Conservation (phyloP, 352 stramenopile species). For the Thalassiosira pacifica region DNA sequence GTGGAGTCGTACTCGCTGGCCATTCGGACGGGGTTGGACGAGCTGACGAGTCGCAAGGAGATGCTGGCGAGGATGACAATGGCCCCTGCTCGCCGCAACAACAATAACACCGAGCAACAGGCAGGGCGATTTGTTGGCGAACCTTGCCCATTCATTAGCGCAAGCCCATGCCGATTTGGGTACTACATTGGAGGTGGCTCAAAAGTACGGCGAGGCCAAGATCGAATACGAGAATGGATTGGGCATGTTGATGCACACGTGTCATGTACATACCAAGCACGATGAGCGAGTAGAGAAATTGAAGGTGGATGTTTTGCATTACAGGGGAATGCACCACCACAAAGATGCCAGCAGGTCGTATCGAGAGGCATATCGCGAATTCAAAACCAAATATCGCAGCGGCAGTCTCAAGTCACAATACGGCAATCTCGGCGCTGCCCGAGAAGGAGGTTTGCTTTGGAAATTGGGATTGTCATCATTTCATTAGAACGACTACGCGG, state of each 20-base stretch:
- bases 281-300: slow-evolving; percentile 27
- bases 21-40: slow-evolving; percentile 44
- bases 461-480: slow-evolving; percentile 52
- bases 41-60: slow-evolving; percentile 43
- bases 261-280: slow-evolving; percentile 16
- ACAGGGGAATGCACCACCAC: slow-evolving; percentile 29
- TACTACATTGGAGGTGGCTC: slow-evolving; percentile 47
- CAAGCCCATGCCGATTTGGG: slow-evolving; percentile 54
- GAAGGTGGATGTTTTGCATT: slow-evolving; percentile 30
- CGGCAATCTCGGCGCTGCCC: background rate
- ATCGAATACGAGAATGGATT: slow-evolving; percentile 47
- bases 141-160: slow-evolving; percentile 31
- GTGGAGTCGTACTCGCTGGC: slow-evolving; percentile 58
- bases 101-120: background rate
- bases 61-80: slow-evolving; percentile 19
- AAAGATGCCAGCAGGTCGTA: slow-evolving; percentile 56
- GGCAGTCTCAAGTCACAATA: background rate
- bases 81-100: no score
- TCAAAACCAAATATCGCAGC: slow-evolving; percentile 32
- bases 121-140: slow-evolving; percentile 1
- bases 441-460: slow-evolving; percentile 45
- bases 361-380: slow-evolving; percentile 49
- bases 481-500: slow-evolving; percentile 22
- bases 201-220: slow-evolving; percentile 49
- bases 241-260: slow-evolving; percentile 43